Conservation (phyloP, 2,329 filamentous ascomycete species). For the Lecanosticta acicola region DNA sequence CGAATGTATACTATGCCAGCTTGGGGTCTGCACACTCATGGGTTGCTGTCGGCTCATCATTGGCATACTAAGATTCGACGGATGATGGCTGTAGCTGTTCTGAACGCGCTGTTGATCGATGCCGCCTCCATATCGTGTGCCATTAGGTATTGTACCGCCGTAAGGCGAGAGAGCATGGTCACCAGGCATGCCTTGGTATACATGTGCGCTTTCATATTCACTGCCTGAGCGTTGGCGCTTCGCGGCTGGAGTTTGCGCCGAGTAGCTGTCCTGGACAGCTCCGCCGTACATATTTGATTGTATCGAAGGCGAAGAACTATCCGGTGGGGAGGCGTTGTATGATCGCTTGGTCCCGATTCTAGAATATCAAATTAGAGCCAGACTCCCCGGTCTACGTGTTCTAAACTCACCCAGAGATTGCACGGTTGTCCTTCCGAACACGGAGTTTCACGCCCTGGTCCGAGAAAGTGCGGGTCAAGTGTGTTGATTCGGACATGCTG, state of each 20-base stretch:
- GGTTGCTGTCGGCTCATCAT: conserved; percentile 13
- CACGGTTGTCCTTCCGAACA: conserved; percentile 72
- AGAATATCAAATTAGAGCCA: conserved; percentile 1
- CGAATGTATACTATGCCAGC: conserved; percentile 10
- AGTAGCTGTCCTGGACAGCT: conserved; percentile 17
- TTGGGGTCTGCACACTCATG: conserved; percentile 12
- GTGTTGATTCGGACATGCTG: conserved; percentile 75
- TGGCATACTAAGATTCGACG: conserved; percentile 10
- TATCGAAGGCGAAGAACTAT: conserved; percentile 15
- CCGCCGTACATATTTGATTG: conserved; percentile 15
- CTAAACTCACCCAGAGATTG: conserved; percentile 14
- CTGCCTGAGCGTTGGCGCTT: conserved; percentile 26
- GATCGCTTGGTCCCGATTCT: conserved; percentile 19
- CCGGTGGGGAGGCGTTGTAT: conserved; percentile 17
- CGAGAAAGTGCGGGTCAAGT: conserved; percentile 73
- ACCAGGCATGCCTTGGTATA: conserved; percentile 13
- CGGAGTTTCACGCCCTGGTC: conserved; percentile 81
- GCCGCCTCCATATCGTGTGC: conserved; percentile 10
- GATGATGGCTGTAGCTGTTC: conserved; percentile 13
- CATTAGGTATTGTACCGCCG: conserved; percentile 14
- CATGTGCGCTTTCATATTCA: conserved; percentile 21
- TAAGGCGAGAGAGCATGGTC: conserved; percentile 13
- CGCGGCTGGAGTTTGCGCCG: conserved; percentile 13
- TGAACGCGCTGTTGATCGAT: conserved; percentile 12
- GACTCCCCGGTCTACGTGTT: not conserved